These are phyloP conservation scores for Plasmopara muralis DNA, from an alignment of 352 stramenopile genomes.

Conservation along the genomic window DNA sequence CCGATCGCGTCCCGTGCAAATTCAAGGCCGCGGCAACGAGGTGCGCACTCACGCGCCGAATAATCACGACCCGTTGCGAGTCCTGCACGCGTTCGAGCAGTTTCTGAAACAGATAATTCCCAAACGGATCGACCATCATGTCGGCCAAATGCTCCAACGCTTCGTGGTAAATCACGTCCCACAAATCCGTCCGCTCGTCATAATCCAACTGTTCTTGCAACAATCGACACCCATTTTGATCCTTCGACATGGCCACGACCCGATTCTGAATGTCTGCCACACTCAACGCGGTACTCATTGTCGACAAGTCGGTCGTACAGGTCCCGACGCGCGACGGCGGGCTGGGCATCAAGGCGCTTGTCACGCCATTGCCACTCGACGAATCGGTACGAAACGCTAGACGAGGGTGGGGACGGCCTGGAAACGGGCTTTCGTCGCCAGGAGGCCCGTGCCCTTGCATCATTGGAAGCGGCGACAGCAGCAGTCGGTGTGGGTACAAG, in stretches of 20 bases:
- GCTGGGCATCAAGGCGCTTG: constrained; percentile 23
- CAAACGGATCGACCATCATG: constrained; percentile 99
- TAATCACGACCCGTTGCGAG: constrained; percentile 88
- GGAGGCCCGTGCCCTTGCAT: constrained; percentile 34
- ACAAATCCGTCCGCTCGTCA: constrained; percentile 87
- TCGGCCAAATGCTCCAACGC: constrained; percentile 93
- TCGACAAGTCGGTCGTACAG: constrained; percentile 16
- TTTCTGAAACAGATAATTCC: constrained; percentile 99
- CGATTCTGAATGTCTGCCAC: constrained; percentile 72
- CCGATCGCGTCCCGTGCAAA: constrained; percentile 95
- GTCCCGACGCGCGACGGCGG: constrained; percentile 26
- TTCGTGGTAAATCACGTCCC: constrained; percentile 95
- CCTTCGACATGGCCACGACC: constrained; percentile 88
- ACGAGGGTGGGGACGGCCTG: constrained; percentile 21
- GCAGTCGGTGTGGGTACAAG: constrained; percentile 30
- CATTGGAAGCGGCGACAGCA: constrained; percentile 27
- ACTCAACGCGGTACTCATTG: constrained; percentile 40
- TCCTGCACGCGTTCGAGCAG: constrained; percentile 92
- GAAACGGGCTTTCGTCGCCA: constrained; percentile 21
- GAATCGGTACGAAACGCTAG: constrained; percentile 29
- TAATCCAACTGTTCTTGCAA: constrained; percentile 95
- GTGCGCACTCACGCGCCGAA: constrained; percentile 88
- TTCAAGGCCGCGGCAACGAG: constrained; percentile 96
- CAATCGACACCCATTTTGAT: constrained; percentile 96
- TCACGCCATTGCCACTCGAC: constrained; percentile 8